Base-by-base conservation (phyloP, 352 stramenopile genomes). In the Phytophthora syringae region DNA sequence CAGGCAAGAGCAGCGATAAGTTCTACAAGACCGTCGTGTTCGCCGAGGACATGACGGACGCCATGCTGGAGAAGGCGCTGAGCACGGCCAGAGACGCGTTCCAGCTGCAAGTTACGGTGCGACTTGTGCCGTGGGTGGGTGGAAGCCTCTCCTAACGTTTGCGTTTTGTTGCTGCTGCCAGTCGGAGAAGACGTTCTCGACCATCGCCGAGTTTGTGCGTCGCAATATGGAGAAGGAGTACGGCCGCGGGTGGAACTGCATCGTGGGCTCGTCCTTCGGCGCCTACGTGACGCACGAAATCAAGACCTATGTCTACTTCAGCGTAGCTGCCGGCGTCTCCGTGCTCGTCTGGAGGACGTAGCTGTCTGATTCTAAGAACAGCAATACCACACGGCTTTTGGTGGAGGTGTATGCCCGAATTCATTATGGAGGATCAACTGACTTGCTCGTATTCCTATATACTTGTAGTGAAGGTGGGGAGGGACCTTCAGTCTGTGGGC, bases 271-370 rank as follows among this genome's bases (percentile, higher is more conserved):
- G 40, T 96, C 77, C 27, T 98, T 98, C 67, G 93, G 93, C 27
- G 90, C 90, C 34, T 98, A 97, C 70, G 94, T 98, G 53, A 98
- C 94, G 20, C 94, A 98, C 70, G 92, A 98, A 69, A 98, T 98
- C 68, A 98, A 98, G 67, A 97, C 91, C 15, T 98, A 98, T 73
- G 93, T 98, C 44, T 98, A 98, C 78, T 97, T 98, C 51, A 97
- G 90, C 51, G 92, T 98, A 21, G 89, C 92, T 0, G 81, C 90
- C 0, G 91, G 93, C 2, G 92, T 98, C 34, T 98, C 91, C 20
- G 88, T 98, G 16, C 76, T 98, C 7, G 79, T 98, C 12, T 98
- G 94, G 93, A 92, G 74, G 52, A 92, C 86, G n/a, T 97, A 72
- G 47, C 25, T 25, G 39, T 13, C 5, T 32, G 27, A 32, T 32